Base-by-base conservation (phyloP, 371 early-diverging fungal species). In the Mortierella sp. region DNA sequence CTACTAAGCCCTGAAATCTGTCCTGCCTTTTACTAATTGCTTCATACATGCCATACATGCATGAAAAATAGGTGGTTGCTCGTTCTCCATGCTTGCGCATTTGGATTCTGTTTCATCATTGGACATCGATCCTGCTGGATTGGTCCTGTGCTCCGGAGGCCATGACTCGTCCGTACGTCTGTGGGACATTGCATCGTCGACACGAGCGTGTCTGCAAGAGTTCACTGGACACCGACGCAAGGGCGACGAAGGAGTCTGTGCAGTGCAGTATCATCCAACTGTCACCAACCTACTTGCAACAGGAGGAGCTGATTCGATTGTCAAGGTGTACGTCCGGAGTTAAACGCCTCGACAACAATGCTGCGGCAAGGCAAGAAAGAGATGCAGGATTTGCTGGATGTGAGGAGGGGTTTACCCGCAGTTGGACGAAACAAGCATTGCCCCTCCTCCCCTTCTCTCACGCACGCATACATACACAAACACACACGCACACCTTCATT, bases 151-250 rank as follows among this genome's bases (percentile, higher is more conserved):
- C 14, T 90, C 94, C 14, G 93, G 92, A 57, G 93, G 92, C 2
- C 94, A 95, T 80, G 94, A 95, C 78, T 86, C 90, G 43, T 90
- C 92, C 6, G 83, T 94, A 40, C 85, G 93, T 45, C 79, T 91
- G 71, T 95, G 94, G 94, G 93, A 94, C 67, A 78, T 94, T 28
- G 47, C 71, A n/a, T 58, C 63, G 0, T 76, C 82, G n/a, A 82
- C 83, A 6, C 79, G 82, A 46, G 67, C 82, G 17, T 92, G 92
- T 76, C 65, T 91, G 28, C 93, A 94, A 78, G 93, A 93, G 69
- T 88, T 92, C 60, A 86, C 89, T 25, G 84, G 91, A 0, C 94
- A 94, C 65, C 80, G 92, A 28, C 81, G 83, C 55, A 93, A 92
- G 79, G 84, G 86, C 49, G 88, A 92, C 67, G 94, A 94, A 72